phyloP scores from a whole-genome alignment of 163 green algal genomes.

The Smithsoniella earleae region DNA sequence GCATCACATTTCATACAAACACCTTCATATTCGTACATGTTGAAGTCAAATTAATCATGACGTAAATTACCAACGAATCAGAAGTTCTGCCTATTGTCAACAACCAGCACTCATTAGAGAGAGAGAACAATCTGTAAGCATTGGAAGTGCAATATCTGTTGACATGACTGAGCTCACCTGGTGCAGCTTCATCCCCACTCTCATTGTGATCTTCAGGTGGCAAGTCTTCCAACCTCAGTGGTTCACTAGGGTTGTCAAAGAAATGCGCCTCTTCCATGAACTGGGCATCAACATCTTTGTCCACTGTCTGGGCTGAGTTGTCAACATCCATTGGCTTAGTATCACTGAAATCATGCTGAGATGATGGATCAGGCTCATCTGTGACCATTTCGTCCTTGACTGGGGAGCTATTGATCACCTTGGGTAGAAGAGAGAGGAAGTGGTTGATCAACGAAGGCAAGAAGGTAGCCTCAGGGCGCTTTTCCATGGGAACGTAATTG shows the following conservation, averaged over 20 bases:
- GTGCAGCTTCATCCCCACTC: not conserved
- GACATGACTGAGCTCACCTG: too few relatives aligned
- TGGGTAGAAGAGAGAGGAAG: slow-evolving; percentile 53
- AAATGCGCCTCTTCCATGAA: too few relatives aligned
- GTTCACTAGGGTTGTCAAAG: slow-evolving; percentile 22
- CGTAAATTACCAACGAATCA: too few relatives aligned
- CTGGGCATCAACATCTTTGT: not conserved
- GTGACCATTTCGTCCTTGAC: not conserved
- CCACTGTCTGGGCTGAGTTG: not conserved
- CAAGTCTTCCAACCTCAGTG: slow-evolving; percentile 23
- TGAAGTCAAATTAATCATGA: too few relatives aligned
- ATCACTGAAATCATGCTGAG: too few relatives aligned
- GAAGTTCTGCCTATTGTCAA: too few relatives aligned
- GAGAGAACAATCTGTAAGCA: too few relatives aligned
- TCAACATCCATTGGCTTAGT: not conserved
- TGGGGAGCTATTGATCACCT: slow-evolving; percentile 1
- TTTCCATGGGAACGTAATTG: slow-evolving; percentile 42
- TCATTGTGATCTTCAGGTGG: not conserved
- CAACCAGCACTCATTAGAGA: too few relatives aligned
- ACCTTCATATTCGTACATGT: too few relatives aligned
- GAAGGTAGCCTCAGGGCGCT: slow-evolving; percentile 62
- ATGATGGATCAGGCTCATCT: too few relatives aligned
- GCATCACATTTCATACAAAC: too few relatives aligned
- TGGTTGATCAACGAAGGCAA: slow-evolving; percentile 65
- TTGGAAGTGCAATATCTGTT: too few relatives aligned